Evolutionary conservation across 169 alveolate species (phyloP).

Genomic region (Cytauxzoon felis): DNA sequence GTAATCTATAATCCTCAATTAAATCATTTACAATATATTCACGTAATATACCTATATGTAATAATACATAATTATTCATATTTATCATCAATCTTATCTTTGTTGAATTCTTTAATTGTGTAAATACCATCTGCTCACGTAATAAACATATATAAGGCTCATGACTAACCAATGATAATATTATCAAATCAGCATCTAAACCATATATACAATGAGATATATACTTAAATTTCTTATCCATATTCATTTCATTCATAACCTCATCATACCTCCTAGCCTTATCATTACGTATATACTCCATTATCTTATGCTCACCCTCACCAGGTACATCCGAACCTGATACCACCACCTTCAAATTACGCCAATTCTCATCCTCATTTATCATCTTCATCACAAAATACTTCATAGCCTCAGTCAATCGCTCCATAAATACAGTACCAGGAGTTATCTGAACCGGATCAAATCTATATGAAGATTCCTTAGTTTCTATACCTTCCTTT

Average conservation of each 20-base stretch:
- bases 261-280: conserved; percentile 62
- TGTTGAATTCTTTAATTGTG: conserved; percentile 31
- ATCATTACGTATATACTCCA: conserved; percentile 83
- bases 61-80: conserved; percentile 49
- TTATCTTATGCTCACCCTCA: conserved; percentile 96
- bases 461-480: conserved; percentile 25
- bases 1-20: conserved; percentile 39
- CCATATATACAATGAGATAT: conserved; percentile 93
- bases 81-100: conserved; percentile 48
- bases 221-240: neutral
- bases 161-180: conserved; percentile 92
- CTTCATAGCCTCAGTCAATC: conserved; percentile 54
- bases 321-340: conserved; percentile 94
- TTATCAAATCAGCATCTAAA: conserved; percentile 93
- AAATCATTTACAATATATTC: conserved; percentile 82
- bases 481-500: neutral
- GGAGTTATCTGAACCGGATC: conserved; percentile 92
- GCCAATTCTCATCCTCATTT: conserved; percentile 75
- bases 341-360: conserved; percentile 81
- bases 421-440: conserved; percentile 92
- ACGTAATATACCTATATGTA: conserved; percentile 75
- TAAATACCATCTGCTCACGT: conserved; percentile 85
- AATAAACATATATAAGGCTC: conserved; percentile 87
- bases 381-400: conserved; percentile 68
- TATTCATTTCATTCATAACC: conserved; percentile 70